Evolutionary conservation across 225 moss, liverwort and hornwort genomes (phyloP), one percentile per base, ranked within the genome.

Genomic region (Climacium dendroides): DNA sequence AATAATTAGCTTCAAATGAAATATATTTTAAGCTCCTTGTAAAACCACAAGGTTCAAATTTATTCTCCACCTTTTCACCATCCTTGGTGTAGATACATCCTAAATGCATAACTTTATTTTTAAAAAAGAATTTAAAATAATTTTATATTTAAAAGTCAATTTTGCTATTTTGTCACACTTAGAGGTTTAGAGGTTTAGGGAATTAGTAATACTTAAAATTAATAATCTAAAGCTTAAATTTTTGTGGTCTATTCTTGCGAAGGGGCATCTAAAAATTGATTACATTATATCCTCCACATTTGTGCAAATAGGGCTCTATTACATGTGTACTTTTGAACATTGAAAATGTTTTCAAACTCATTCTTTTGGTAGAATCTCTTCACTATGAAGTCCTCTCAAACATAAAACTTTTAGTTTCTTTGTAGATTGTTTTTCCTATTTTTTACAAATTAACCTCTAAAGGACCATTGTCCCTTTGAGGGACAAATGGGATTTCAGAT

Each of bases 211-310:
- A 35, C 3, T 35, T n/a, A 19, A 11, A 66, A 66, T n/a, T 19
- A n/a, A 20, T n/a, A 2, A 11, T 66, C 1, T 22, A n/a, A 6
- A n/a, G 6, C 1, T n/a, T 1, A 66, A 12, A 11, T n/a, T 66
- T 66, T 6, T n/a, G 11, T 6, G 4, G n/a, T 66, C 66, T n/a
- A n/a, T 11, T 66, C 1, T 6, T 0, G 20, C 11, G n/a, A 35
- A 65, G n/a, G 35, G 8, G 11, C 11, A 19, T 10, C 8, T n/a
- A 35, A n/a, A 63, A 65, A 35, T n/a, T 11, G 11, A 19, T 65
- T n/a, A n/a, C 1, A 18, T n/a, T n/a, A 35, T n/a, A 0, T 19
- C 19, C 19, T 19, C 5, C 0, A 65, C 3, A 0, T 66, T n/a
- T 2, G 0, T 66, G 3, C 4, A n/a, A 22, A n/a, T n/a, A n/a